Base-by-base conservation (phyloP, 1,139 yeast genomes). In the Suhomyces bribrorum region DNA sequence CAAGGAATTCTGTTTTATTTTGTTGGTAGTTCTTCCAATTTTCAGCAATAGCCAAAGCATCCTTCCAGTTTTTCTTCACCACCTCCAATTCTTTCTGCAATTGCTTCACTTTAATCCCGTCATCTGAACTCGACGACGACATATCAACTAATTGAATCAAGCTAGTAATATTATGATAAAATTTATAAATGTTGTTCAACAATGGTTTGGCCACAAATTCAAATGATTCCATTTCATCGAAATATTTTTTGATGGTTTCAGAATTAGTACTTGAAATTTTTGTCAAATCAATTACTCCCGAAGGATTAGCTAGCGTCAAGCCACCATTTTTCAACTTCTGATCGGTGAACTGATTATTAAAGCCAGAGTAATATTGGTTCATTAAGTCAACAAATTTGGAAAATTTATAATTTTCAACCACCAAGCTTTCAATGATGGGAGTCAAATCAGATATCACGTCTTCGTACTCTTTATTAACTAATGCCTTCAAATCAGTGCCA, bases 1-100 rank as follows among this genome's bases (percentile, higher is more conserved):
- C 38, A n/a, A n/a, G n/a, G n/a, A n/a, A n/a, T n/a, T 17, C 22
- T 8, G 14, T 26, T 22, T 31, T 31, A 3, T 17, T 14, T 30
- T 38, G 44, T 34, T 40, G 45, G 38, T 36, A 42, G 18, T 52
- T 57, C 38, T 68, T 69, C 80, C 79, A 75, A 41, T 68, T 66
- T 26, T 75, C 79, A 26, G 72, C 61, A 1, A 77, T 70, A 33
- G 62, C 66, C 44, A 74, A 56, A 0, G 80, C 75, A 30, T 65
- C 66, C 35, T 69, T 61, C 69, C 77, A 66, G 44, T 72, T 74
- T 29, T 58, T 53, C 16, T 62, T 63, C 37, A 73, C 63, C 7
- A 48, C 44, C 18, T 62, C 65, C 38, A 73, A 59, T 40, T 75
- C 75, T 13, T 56, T 56, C 40, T 60, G 59, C 34, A 74, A 55